A percentile compares a stretch with the other conserved stretches of the same genome.
Evolutionary conservation across 2,329 filamentous ascomycete species (phyloP).

Genomic region (Orbilia blumenaviensis): DNA sequence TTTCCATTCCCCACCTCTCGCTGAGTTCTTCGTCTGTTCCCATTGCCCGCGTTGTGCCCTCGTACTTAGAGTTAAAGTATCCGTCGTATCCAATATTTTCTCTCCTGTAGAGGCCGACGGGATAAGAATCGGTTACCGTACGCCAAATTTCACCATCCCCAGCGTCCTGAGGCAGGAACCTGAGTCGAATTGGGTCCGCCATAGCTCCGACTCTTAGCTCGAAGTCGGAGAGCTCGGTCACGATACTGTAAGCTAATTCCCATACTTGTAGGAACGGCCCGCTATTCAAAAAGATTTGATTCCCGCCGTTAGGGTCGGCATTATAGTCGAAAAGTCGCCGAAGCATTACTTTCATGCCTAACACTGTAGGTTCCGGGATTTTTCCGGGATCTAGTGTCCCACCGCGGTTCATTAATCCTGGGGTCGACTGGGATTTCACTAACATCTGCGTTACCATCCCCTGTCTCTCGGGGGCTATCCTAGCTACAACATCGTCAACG

Average conservation of each 20-base stretch:
- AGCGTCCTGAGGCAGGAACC: background rate
- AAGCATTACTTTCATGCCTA: background rate
- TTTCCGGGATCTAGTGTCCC: slow-evolving; percentile 5
- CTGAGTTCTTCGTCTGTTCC: background rate
- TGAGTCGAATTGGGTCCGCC: background rate
- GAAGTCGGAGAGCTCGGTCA: background rate
- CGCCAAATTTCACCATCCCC: background rate
- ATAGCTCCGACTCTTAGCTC: background rate
- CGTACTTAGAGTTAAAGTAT: slow-evolving; percentile 5
- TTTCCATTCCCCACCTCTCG: slow-evolving; percentile 1
- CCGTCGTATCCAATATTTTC: slow-evolving; percentile 1
- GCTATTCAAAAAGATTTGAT: slow-evolving; percentile 15
- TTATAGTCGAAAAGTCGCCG: slow-evolving; percentile 15
- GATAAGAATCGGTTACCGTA: background rate
- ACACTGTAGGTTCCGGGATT: background rate
- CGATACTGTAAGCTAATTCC: background rate
- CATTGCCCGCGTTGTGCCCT: background rate
- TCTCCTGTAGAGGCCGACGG: background rate
- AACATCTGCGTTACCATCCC: background rate
- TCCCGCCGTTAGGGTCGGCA: background rate
- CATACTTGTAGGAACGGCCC: slow-evolving; percentile 8
- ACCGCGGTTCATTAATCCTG: slow-evolving; percentile 22
- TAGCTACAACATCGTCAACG: background rate
- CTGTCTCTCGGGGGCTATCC: background rate
- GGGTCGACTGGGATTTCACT: background rate